Evolutionary conservation across 202 grass and related monocot genomes (phyloP), one percentile per base, ranked within the genome.

Genomic region (Panicum virgatum): DNA sequence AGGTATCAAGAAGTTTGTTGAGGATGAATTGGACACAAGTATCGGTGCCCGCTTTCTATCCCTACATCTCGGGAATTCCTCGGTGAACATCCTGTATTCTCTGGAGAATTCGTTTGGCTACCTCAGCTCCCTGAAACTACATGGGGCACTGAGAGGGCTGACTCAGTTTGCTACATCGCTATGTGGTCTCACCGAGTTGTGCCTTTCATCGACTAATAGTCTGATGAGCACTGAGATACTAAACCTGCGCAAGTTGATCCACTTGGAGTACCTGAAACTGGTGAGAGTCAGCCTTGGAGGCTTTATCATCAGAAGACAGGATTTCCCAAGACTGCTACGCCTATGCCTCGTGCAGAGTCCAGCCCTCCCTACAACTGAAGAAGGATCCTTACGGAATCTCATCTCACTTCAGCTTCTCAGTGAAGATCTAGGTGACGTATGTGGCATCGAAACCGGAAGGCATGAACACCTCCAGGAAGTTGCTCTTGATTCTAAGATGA

Each of bases 121-220:
- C 53, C 81, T 83, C 12, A 83, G 23, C 3, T 75, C 81, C 10
- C 71, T 83, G 59, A 75, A 75, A 75, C 32, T 83, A 29, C 46
- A 66, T 0, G 79, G 66, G 0, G 6, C 4, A 4, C 16, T 81
- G 9, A 71, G 4, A 19, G 37, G 20, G 23, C 32, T 12, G 30
- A 26, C 66, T 30, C 70, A 54, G 36, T 34, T 83, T 0, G 11
- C 37, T 37, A 63, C 14, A 0, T 6, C 50, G 0, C 42, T 8
- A 11, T 48, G 30, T 10, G 7, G 37, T 29, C 36, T 83, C 58
- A 75, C 5, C 0, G 81, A 75, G 20, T 14, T 69, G 42, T 46
- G 66, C 23, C 40, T 69, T 47, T 69, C 66, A 27, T 69, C 66
- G 1, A 73, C 25, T 53, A 66, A 37, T 14, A 32, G 44, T 75